Percentiles rank a stretch among this genome's conserved stretches.
Evolutionary conservation across 179 eudicot genomes (phyloP).

Genomic region (Spinacia oleracea): DNA sequence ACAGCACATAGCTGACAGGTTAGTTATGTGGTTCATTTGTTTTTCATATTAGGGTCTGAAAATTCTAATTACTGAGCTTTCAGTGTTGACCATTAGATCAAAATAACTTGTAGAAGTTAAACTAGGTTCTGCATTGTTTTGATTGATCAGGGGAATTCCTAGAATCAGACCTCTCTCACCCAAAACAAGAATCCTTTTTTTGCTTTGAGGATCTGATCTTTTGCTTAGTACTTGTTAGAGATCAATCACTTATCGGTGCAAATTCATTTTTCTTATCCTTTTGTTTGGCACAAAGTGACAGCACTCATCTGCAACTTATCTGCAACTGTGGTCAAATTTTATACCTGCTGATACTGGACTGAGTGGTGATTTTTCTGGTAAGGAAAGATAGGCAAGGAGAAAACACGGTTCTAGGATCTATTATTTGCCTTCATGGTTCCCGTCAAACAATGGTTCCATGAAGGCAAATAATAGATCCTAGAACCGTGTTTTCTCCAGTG

Average conservation of each 20-base stretch:
- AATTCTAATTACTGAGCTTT: neutral
- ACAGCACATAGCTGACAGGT: neutral
- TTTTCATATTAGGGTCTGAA: neutral
- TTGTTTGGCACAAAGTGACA: neutral
- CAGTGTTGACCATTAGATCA: neutral
- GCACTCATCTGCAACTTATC: no score
- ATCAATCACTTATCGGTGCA: neutral
- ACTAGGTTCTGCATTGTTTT: no score
- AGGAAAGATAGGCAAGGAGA: neutral
- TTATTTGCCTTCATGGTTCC: no score
- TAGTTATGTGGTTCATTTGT: no score
- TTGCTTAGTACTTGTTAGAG: neutral
- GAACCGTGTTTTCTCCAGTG: neutral
- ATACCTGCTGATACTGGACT: no score
- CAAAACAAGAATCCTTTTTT: constrained; percentile 78
- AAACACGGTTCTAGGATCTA: neutral
- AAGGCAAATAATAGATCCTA: neutral
- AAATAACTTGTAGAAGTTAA: no score
- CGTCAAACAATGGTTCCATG: no score
- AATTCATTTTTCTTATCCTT: no score
- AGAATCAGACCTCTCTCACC: constrained; percentile 91
- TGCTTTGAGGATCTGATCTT: neutral
- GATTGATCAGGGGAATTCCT: constrained; percentile 46
- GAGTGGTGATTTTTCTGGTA: no score
- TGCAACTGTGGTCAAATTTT: neutral